Evolutionary conservation across 179 eudicot species (phyloP).

Genomic region (Pouteria campechiana): DNA sequence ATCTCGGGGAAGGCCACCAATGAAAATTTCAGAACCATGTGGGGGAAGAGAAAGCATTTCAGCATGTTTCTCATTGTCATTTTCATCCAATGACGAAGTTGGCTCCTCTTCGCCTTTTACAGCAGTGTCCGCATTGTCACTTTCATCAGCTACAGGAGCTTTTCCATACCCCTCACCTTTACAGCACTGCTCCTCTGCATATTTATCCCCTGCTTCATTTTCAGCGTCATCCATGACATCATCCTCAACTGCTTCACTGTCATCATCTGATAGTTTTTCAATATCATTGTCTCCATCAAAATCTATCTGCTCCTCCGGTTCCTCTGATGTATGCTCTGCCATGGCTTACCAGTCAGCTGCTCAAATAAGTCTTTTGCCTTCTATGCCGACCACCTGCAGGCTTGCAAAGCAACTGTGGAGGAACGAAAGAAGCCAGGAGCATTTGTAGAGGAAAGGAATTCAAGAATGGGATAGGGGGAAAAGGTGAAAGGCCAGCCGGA

Average conservation of each 20-base stretch:
- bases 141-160: constrained; percentile 29
- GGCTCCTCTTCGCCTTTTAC: constrained; percentile 38
- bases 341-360: too few species aligned
- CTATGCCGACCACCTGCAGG: too few species aligned
- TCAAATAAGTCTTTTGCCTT: too few species aligned
- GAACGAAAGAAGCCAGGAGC: too few species aligned
- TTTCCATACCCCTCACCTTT: constrained; percentile 47
- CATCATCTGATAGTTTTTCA: constrained; percentile 53
- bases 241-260: constrained; percentile 42
- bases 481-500: too few species aligned
- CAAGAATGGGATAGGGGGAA: too few species aligned
- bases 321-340: constrained; percentile 75
- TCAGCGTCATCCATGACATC: constrained; percentile 26
- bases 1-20: constrained; percentile 87
- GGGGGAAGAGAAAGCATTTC: constrained; percentile 89
- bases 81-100: constrained; percentile 19
- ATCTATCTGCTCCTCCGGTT: constrained; percentile 86
- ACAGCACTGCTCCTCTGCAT: constrained; percentile 32
- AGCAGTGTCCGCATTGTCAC: constrained; percentile 15
- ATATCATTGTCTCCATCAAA: constrained; percentile 74
- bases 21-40: constrained; percentile 78
- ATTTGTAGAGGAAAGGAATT: too few species aligned
- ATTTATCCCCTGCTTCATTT: constrained; percentile 53
- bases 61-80: constrained; percentile 46
- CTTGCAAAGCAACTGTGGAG: too few species aligned